These are phyloP conservation scores for Thalassiosira mediterranea DNA, from an alignment of 352 stramenopile species.

Conservation along the genomic window DNA sequence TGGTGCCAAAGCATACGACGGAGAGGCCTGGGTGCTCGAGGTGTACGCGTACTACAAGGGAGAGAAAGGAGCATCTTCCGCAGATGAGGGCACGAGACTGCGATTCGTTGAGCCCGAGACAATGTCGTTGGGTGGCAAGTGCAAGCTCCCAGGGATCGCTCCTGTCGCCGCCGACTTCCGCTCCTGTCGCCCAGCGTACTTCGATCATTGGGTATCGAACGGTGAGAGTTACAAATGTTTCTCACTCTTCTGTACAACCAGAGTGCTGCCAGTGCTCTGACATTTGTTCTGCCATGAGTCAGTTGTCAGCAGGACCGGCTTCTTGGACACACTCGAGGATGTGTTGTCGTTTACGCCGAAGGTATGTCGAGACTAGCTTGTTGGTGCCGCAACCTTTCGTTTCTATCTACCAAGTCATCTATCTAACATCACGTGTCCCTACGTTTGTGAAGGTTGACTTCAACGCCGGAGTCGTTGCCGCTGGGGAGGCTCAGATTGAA, in stretches of 20 bases:
- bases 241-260: no score
- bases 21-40: constrained; percentile 56
- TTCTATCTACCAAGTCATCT: no score
- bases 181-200: constrained; percentile 66
- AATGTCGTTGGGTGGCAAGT: not conserved
- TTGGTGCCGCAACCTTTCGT: no score
- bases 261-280: no score
- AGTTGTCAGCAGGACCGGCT: constrained; percentile 76
- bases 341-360: constrained; percentile 80
- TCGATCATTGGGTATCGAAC: constrained; percentile 87
- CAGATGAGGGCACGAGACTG: constrained; percentile 71
- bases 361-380: no score
- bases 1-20: constrained; percentile 27
- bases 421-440: no score
- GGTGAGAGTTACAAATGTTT: no score
- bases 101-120: constrained; percentile 66
- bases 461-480: constrained; percentile 86
- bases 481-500: constrained; percentile 86
- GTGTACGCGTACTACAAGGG: constrained; percentile 78
- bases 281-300: no score
- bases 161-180: constrained; percentile 61
- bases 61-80: constrained; percentile 38
- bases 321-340: constrained; percentile 81
- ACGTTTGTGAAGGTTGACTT: no score
- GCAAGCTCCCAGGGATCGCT: constrained; percentile 61